A percentile compares a stretch with the other conserved stretches of the same genome.
Evolutionary conservation across 2,329 filamentous ascomycete species (phyloP).

Genomic region (Magnaporthiopsis rhizophila): DNA sequence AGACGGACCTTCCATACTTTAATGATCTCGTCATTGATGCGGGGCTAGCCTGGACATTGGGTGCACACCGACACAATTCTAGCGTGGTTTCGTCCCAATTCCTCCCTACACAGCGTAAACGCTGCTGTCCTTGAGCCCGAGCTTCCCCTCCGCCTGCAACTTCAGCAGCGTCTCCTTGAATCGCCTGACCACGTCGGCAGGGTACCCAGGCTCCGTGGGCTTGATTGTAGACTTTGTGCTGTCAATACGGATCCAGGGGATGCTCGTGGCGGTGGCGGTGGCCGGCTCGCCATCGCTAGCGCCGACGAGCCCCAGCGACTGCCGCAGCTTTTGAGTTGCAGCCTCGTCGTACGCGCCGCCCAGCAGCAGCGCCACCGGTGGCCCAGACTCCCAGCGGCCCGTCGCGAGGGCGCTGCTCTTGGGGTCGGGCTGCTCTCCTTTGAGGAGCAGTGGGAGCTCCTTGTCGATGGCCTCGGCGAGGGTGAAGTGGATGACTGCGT

Average conservation of each 20-base stretch:
- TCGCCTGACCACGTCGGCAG: neutral
- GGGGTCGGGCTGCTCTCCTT: conserved; percentile 9
- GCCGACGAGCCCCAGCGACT: neutral
- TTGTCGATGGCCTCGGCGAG: conserved; percentile 10
- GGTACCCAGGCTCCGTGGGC: neutral
- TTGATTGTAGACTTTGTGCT: neutral
- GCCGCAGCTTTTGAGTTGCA: conserved; percentile 12
- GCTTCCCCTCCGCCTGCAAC: conserved; percentile 1
- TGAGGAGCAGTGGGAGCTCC: conserved; percentile 17
- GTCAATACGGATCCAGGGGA: conserved; percentile 5
- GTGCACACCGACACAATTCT: no score
- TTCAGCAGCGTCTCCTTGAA: neutral
- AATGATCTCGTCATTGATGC: no score
- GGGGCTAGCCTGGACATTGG: no score
- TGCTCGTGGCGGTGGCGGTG: neutral
- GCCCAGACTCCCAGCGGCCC: conserved; percentile 10
- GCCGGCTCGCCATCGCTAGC: neutral
- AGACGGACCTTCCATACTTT: no score
- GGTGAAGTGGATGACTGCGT: conserved; percentile 16
- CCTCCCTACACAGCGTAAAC: neutral
- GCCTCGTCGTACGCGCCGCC: conserved; percentile 17
- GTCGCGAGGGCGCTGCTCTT: conserved; percentile 13
- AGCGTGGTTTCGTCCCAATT: no score
- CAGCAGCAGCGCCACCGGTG: conserved; percentile 15
- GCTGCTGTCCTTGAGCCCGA: neutral